Percentiles rank a stretch among this genome's conserved stretches.
Evolutionary conservation across 805 yeast species (phyloP).

Genomic region (Metschnikowia santaceciliae): DNA sequence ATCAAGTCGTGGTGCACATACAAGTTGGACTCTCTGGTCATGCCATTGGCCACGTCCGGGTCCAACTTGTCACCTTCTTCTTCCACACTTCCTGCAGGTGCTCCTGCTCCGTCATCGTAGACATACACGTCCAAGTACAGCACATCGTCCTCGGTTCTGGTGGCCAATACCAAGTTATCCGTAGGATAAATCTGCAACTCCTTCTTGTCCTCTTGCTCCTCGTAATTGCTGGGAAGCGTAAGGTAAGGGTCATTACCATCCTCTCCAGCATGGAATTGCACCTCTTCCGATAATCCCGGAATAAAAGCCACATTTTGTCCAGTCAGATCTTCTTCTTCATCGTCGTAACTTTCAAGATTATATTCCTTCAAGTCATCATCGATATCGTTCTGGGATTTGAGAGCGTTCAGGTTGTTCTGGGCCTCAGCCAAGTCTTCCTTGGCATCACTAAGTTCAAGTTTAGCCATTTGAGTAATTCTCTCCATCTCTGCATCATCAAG

Average conservation of each 20-base stretch:
- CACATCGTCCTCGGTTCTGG: conserved; percentile 94
- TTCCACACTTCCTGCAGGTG: conserved; percentile 62
- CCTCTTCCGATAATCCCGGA: conserved; percentile 65
- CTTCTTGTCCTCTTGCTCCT: conserved; percentile 68
- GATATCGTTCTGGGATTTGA: conserved; percentile 53
- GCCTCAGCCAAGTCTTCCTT: conserved; percentile 57
- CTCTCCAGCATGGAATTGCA: conserved; percentile 43
- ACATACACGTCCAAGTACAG: conserved; percentile 90
- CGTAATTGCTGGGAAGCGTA: conserved; percentile 59
- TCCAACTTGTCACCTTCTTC: conserved; percentile 65
- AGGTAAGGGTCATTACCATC: conserved; percentile 53
- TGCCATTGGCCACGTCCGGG: conserved; percentile 71
- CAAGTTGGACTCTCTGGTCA: conserved; percentile 66
- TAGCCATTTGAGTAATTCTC: conserved; percentile 81
- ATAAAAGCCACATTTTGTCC: conserved; percentile 64
- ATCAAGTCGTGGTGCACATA: conserved; percentile 95
- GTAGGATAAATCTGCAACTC: conserved; percentile 86
- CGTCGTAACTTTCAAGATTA: conserved; percentile 84
- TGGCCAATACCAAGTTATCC: conserved; percentile 83
- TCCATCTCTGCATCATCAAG: conserved; percentile 90
- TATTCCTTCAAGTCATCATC: conserved; percentile 89
- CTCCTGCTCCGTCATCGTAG: conserved; percentile 90
- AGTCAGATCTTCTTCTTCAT: conserved; percentile 47
- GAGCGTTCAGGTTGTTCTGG: conserved; percentile 12
- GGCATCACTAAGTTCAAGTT: conserved; percentile 76